These are phyloP conservation scores for Boechera stricta DNA, from an alignment of 345 rosid genomes.

Conservation along the genomic window DNA sequence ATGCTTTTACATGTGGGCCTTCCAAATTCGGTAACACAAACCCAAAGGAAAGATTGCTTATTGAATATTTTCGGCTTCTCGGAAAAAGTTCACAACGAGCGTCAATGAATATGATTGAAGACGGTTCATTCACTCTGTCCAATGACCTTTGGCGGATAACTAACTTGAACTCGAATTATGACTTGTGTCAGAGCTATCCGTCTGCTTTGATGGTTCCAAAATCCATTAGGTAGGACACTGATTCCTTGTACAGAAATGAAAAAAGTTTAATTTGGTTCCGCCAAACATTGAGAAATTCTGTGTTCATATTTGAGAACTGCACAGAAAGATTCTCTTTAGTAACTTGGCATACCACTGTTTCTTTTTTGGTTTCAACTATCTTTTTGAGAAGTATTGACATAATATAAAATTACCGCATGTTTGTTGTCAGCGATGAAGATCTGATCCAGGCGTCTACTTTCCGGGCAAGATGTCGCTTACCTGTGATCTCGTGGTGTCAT, in stretches of 20 bases:
- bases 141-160: slow-evolving; percentile 94
- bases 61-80: slow-evolving; percentile 93
- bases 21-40: slow-evolving; percentile 65
- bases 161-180: slow-evolving; percentile 66
- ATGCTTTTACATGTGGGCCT: slow-evolving; percentile 80
- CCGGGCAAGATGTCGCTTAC: slow-evolving; percentile 88
- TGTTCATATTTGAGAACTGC: slow-evolving; percentile 32
- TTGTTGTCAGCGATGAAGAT: slow-evolving; percentile 74
- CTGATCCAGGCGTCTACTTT: slow-evolving; percentile 84
- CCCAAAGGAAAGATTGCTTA: slow-evolving; percentile 87
- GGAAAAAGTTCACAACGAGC: slow-evolving; percentile 64
- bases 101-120: slow-evolving; percentile 72
- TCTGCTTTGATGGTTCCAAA: slow-evolving; percentile 90
- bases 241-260: slow-evolving; percentile 31
- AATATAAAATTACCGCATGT: slow-evolving; percentile 26
- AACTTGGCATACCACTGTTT: slow-evolving; percentile 25
- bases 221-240: slow-evolving; percentile 64
- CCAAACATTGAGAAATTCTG: slow-evolving; percentile 27
- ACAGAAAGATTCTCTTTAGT: slow-evolving; percentile 25
- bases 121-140: slow-evolving; percentile 65
- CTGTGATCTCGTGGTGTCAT: slow-evolving; percentile 95
- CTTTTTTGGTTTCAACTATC: slow-evolving; percentile 27
- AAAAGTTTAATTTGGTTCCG: slow-evolving; percentile 12
- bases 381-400: slow-evolving; percentile 17
- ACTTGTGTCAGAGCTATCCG: slow-evolving; percentile 84